A percentile compares a stretch with the other conserved stretches of the same genome.
Conservation (phyloP, 2,329 filamentous ascomycete genomes). For the Ramularia collo-cygni region DNA sequence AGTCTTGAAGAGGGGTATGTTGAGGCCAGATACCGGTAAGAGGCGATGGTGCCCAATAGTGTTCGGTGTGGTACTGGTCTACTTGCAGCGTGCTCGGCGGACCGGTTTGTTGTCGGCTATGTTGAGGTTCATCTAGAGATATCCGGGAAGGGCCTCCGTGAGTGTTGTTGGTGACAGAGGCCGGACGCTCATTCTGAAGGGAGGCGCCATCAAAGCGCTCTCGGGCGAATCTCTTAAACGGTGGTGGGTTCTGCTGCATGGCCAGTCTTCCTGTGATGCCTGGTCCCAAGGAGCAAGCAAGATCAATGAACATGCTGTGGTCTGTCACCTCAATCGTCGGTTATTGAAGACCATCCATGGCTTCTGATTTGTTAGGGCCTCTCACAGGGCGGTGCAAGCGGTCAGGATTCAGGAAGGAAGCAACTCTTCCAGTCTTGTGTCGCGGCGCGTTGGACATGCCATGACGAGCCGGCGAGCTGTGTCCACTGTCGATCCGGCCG, state of each 20-base stretch:
- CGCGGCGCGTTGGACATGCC: too few species aligned
- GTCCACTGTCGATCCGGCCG: too few species aligned
- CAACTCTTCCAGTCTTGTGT: too few species aligned
- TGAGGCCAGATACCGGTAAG: not conserved
- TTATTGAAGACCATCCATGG: too few species aligned
- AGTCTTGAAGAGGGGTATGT: not conserved
- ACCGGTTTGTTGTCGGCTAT: too few species aligned
- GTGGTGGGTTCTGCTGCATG: not conserved
- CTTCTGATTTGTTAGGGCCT: too few species aligned
- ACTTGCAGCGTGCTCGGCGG: too few species aligned
- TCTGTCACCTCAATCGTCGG: not conserved
- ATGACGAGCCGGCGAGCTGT: too few species aligned
- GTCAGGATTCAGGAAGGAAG: too few species aligned
- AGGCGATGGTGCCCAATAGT: not conserved
- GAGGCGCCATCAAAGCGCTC: not conserved
- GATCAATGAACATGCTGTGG: not conserved
- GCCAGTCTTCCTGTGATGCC: not conserved
- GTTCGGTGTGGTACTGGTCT: not conserved
- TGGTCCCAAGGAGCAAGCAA: too few species aligned
- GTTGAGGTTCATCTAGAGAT: not conserved
- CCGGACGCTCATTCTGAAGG: not conserved
- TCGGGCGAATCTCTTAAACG: not conserved
- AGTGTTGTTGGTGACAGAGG: not conserved
- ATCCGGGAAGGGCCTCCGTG: not conserved
- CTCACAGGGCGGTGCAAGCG: too few species aligned